phyloP scores from a whole-genome alignment of 108 stramenopile species.

The Fragilariopsis cylindrus region DNA sequence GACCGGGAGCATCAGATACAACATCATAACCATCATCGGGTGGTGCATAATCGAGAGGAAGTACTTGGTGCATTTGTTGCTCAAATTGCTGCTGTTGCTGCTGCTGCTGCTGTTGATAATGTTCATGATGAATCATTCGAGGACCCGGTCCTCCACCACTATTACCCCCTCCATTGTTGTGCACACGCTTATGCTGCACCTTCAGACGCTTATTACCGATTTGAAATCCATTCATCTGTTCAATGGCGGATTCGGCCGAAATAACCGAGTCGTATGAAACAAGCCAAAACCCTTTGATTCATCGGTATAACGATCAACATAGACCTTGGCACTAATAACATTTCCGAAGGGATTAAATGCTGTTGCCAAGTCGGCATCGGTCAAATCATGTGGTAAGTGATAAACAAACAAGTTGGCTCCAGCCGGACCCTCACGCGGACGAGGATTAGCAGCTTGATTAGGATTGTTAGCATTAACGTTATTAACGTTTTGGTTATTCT shows the following conservation, averaged over 20 bases:
- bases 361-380: constrained; percentile 97
- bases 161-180: constrained; percentile 30
- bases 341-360: constrained; percentile 96
- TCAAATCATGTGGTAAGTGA: constrained; percentile 95
- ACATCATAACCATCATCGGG: constrained; percentile 10
- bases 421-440: constrained; percentile 92
- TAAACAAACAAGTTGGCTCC: constrained; percentile 98
- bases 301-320: constrained; percentile 92
- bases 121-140: background rate
- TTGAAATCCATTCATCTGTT: constrained; percentile 99
- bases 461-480: constrained; percentile 5
- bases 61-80: background rate
- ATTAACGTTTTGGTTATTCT: background rate
- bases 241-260: constrained; percentile 93
- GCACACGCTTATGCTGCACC: constrained; percentile 93
- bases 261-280: constrained; percentile 94
- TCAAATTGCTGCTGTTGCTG: constrained; percentile 17
- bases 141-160: background rate
- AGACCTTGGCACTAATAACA: constrained; percentile 97
- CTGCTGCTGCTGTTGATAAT: constrained; percentile 8
- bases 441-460: constrained; percentile 45
- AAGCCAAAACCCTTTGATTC: constrained; percentile 97
- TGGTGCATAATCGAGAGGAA: background rate
- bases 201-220: constrained; percentile 97
- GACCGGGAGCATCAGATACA: too few relatives aligned